A percentile compares a stretch with the other conserved stretches of the same genome.
These are phyloP conservation scores for Poa pratensis DNA, from an alignment of 176 grass and related monocot genomes.

Conservation along the genomic window DNA sequence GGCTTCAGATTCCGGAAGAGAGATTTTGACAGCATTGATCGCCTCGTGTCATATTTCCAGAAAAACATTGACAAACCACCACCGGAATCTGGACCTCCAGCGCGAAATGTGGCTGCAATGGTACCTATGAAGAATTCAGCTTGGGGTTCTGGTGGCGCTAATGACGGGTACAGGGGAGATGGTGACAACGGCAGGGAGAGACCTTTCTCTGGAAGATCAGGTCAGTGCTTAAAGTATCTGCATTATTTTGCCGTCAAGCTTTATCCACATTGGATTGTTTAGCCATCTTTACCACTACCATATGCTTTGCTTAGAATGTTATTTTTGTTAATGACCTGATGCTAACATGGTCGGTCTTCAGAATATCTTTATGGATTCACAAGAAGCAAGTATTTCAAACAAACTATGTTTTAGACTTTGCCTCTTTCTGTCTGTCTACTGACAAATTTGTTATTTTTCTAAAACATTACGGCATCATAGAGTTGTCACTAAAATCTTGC, in stretches of 20 bases:
- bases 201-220: slow-evolving; percentile 59
- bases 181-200: slow-evolving; percentile 66
- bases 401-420: neutral
- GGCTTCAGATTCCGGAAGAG: slow-evolving; percentile 89
- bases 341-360: neutral
- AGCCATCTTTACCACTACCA: neutral
- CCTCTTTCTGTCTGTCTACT: neutral
- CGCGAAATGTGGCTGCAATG: slow-evolving; percentile 76
- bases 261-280: neutral
- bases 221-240: slow-evolving; percentile 44
- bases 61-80: slow-evolving; percentile 91
- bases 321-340: neutral
- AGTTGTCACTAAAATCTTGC: slow-evolving; percentile 22
- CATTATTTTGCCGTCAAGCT: neutral
- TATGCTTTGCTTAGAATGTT: neutral
- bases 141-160: slow-evolving; percentile 56
- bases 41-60: slow-evolving; percentile 87
- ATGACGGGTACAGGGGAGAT: slow-evolving; percentile 67
- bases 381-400: neutral
- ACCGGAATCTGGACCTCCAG: slow-evolving; percentile 65
- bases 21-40: slow-evolving; percentile 91
- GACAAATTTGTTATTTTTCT: neutral
- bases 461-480: neutral
- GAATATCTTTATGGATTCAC: neutral
- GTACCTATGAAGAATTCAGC: slow-evolving; percentile 79